phyloP scores from a whole-genome alignment of 768 basidiomycete species.

The Leccinum variicolor region DNA sequence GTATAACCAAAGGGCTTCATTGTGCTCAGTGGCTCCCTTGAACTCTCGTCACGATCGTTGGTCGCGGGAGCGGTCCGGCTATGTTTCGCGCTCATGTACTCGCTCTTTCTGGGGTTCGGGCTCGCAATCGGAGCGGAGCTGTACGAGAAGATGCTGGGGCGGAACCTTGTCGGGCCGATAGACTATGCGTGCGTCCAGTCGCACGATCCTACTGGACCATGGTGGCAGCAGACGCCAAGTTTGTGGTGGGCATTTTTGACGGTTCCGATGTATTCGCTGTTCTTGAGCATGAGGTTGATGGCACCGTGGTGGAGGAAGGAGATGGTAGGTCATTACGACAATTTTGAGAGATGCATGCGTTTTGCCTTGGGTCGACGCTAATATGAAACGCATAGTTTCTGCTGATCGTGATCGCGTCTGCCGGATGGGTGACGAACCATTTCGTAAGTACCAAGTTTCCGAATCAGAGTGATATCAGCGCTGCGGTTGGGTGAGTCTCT shows the following conservation, averaged over 20 bases:
- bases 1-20: slow-evolving; percentile 49
- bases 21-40: slow-evolving; percentile 69
- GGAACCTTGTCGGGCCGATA: slow-evolving; percentile 43
- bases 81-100: slow-evolving; percentile 76
- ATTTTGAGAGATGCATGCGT: background rate
- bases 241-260: slow-evolving; percentile 74
- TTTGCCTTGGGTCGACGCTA: background rate
- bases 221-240: slow-evolving; percentile 73
- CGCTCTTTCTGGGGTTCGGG: slow-evolving; percentile 77
- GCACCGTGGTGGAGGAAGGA: slow-evolving; percentile 57
- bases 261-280: slow-evolving; percentile 66
- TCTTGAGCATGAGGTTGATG: slow-evolving; percentile 62
- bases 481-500: slow-evolving; percentile 59
- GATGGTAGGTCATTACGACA: slow-evolving; percentile 38
- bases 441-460: slow-evolving; percentile 55
- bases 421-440: slow-evolving; percentile 80
- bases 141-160: slow-evolving; percentile 54
- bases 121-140: slow-evolving; percentile 75
- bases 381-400: slow-evolving; percentile 32
- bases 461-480: slow-evolving; percentile 71
- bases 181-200: slow-evolving; percentile 60
- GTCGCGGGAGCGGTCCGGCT: slow-evolving; percentile 82
- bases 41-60: slow-evolving; percentile 77
- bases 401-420: slow-evolving; percentile 57
- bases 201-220: slow-evolving; percentile 56